phyloP scores from a whole-genome alignment of 1,139 yeast species.

The Blastobotrys apis region DNA sequence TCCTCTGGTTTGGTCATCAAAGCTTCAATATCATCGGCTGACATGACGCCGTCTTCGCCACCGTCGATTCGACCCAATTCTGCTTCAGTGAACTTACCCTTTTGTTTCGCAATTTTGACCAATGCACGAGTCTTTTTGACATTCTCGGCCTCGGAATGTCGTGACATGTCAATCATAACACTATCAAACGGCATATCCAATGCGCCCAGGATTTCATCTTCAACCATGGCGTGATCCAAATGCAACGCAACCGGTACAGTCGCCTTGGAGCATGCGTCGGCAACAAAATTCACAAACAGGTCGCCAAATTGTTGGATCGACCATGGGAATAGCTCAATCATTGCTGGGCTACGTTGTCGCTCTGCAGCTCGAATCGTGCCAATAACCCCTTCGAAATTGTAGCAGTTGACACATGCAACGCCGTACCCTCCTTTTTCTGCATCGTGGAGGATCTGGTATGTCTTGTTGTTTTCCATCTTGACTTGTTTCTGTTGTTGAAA shows the following conservation, averaged over 20 bases:
- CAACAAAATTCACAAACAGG: conserved; percentile 23
- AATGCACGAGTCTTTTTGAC: conserved; percentile 22
- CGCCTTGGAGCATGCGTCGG: conserved; percentile 26
- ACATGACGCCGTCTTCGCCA: conserved; percentile 31
- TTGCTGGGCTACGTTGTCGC: conserved; percentile 27
- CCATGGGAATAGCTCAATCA: conserved; percentile 32
- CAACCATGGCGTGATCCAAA: conserved; percentile 27
- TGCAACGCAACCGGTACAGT: conserved; percentile 30
- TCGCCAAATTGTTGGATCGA: conserved; percentile 30
- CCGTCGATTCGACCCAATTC: conserved; percentile 32
- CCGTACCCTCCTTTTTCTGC: conserved; percentile 12
- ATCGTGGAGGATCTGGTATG: conserved; percentile 3
- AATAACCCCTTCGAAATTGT: conserved; percentile 28
- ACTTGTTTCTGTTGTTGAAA: background rate
- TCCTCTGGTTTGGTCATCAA: conserved; percentile 29
- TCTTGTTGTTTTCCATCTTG: conserved; percentile 5
- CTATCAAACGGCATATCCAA: conserved; percentile 29
- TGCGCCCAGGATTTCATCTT: conserved; percentile 25
- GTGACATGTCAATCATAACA: conserved; percentile 32
- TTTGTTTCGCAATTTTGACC: conserved; percentile 24
- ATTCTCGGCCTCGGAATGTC: conserved; percentile 28
- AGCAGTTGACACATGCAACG: conserved; percentile 18
- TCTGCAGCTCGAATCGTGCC: conserved; percentile 30
- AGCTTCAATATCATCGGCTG: conserved; percentile 27
- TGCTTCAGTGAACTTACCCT: conserved; percentile 31